phyloP scores from a whole-genome alignment of 1,284 basidiomycete species.

The Cryptococcus sp. region DNA sequence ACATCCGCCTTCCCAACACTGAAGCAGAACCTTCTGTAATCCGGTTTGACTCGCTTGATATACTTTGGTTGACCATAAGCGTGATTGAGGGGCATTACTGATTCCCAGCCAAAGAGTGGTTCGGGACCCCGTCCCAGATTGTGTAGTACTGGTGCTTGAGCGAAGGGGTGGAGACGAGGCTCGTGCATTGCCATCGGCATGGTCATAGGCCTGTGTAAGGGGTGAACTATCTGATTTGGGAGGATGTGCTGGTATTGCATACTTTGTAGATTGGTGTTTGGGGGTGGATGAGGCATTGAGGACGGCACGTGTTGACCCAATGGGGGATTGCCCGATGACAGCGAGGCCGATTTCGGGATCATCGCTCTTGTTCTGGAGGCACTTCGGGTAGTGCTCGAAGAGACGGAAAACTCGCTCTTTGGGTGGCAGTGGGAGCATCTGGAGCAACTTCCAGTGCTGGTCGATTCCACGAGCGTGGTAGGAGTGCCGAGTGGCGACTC shows the following conservation, averaged over 20 bases:
- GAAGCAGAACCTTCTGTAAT: conserved; percentile 31
- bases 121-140: conserved; percentile 21
- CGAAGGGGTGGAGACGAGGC: conserved; percentile 12
- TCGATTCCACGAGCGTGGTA: no score
- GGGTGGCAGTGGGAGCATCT: no score
- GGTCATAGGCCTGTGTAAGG: neutral
- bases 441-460: no score
- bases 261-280: neutral
- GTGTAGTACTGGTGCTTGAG: conserved; percentile 14
- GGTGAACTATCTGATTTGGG: no score
- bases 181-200: neutral
- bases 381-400: no score
- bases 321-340: no score
- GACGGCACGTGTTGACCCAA: neutral
- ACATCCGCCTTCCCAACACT: conserved; percentile 35
- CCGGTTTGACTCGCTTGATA: conserved; percentile 18
- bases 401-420: no score
- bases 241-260: no score
- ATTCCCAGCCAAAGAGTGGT: conserved; percentile 33
- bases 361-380: no score
- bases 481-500: no score
- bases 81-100: conserved; percentile 19
- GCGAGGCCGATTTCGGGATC: no score
- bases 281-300: neutral
- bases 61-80: conserved; percentile 27